Base-by-base conservation (phyloP, 2,329 filamentous ascomycete genomes). In the Phialocephala subalpina region DNA sequence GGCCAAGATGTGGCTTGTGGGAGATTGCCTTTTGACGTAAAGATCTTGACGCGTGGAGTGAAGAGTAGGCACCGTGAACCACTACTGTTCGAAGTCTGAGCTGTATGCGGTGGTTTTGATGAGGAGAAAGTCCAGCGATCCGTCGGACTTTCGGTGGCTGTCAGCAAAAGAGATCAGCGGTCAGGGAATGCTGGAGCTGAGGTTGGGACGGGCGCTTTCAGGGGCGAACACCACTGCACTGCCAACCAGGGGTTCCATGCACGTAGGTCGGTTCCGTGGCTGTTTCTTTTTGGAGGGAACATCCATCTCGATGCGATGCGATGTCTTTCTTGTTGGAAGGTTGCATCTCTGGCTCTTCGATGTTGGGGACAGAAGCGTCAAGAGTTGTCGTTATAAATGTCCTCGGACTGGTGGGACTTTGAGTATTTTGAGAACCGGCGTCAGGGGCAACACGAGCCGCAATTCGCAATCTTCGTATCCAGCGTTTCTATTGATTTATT, bases 231-330 rank as follows among this genome's bases (percentile, higher is more conserved):
- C 14, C n/a, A 12, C n/a, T 4, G 22, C 33, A n/a, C n/a, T n/a
- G n/a, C n/a, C n/a, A 14, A 20, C 33, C 14, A 38, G 57, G 57
- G 25, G 18, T 49, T n/a, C 38, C 57, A 29, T 58, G 56, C 56
- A 45, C 56, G 36, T 58, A 38, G 57, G 22, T 33, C 40, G 55
- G 45, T 58, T 47, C 20, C 38, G 33, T 59, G 38, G 56, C 35
- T 58, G 9, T 58, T 58, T 27, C 36, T 42, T 40, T 42, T 58
- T 49, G 45, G 11, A 8, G 38, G 45, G 18, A 49, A 22, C 45
- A 49, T 22, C 45, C 45, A 49, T n/a, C n/a, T 49, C 22, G 45
- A 49, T 49, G 45, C 45, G 11, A 3, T 49, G 45, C n/a, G 8
- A n/a, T 49, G n/a, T n/a, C 20, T 1, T 22, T n/a, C n/a, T 11